phyloP scores from a whole-genome alignment of 441 rosid genomes.

The Populus trichocarpa region DNA sequence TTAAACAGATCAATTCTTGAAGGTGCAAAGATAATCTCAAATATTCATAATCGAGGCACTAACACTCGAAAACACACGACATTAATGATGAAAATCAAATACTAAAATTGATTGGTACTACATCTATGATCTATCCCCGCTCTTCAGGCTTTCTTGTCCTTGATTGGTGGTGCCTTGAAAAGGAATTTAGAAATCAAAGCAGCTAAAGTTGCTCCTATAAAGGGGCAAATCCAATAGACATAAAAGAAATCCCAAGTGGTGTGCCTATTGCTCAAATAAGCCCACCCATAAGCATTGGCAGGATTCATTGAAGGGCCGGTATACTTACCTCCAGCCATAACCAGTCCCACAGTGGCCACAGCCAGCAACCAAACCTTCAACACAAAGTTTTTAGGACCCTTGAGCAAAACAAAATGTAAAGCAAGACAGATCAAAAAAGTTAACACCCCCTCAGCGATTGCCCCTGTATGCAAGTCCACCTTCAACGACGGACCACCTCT shows the following conservation, averaged over 20 bases:
- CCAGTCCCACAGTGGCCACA: constrained; percentile 41
- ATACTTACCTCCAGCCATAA: constrained; percentile 41
- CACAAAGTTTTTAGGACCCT: constrained; percentile 49
- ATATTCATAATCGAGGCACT: not conserved
- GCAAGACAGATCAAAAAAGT: constrained; percentile 51
- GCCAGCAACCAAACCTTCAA: constrained; percentile 52
- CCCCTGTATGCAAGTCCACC: constrained; percentile 62
- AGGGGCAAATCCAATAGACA: constrained; percentile 82
- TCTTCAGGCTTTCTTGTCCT: constrained; percentile 21
- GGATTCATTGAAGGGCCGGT: constrained; percentile 86
- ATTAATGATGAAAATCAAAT: not conserved
- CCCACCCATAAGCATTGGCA: constrained; percentile 92
- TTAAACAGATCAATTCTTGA: not conserved
- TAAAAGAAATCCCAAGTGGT: constrained; percentile 79
- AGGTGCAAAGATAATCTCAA: not conserved
- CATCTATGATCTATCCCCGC: not conserved
- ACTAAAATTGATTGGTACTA: not conserved
- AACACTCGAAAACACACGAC: not conserved
- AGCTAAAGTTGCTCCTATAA: constrained; percentile 64
- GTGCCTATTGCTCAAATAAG: constrained; percentile 64
- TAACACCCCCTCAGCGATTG: constrained; percentile 60
- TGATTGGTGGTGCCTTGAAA: constrained; percentile 22
- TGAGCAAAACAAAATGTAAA: constrained; percentile 45
- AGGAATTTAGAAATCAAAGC: constrained; percentile 51
- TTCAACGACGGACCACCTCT: constrained; percentile 57